Evolutionary conservation across 352 stramenopile genomes (phyloP), one percentile per base, ranked within the genome.

Genomic region (Phytophthora pluvialis): DNA sequence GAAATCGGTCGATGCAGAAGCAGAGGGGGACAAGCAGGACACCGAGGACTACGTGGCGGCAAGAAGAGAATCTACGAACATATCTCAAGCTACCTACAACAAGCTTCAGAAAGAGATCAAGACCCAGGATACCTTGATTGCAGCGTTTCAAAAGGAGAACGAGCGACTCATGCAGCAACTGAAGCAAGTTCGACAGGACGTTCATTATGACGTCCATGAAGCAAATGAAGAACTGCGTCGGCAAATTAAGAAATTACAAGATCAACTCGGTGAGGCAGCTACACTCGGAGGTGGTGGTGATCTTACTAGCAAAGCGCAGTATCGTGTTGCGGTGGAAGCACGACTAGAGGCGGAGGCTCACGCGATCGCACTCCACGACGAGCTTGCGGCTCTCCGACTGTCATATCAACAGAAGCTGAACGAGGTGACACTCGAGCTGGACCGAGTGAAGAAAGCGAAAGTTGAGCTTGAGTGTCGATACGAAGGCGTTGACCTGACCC

Each of bases 121-220:
- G 64, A 88, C 80, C 0, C 88, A 95, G 71, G 86, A 94, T 39
- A 79, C 54, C 11, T 71, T 94, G 21, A 94, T 95, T 57, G 72
- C 82, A 58, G 88, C 81, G 0, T 95, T 88, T 56, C 88, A 94
- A 65, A 79, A 80, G 38, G 88, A 95, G 44, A 95, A 95, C 48
- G 83, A 94, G 31, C 81, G 86, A 25, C 60, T 95, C 1, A 95
- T 94, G 88, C 78, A 76, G 11, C 83, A 93, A 49, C 66, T 94
- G 0, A 90, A 91, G 46, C 72, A 81, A 40, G 53, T 89, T 28
- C 83, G 83, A 28, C 70, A 85, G 28, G 78, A 89, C 16, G 53
- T 78, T 5, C 74, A 87, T 21, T 91, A 89, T 52, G 80, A 95
- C 26, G 75, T 89, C n/a, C 81, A 90, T 60, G 40, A 80, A 50